phyloP scores from a whole-genome alignment of 306 rosid species.

The Gastrolobium villosum region DNA sequence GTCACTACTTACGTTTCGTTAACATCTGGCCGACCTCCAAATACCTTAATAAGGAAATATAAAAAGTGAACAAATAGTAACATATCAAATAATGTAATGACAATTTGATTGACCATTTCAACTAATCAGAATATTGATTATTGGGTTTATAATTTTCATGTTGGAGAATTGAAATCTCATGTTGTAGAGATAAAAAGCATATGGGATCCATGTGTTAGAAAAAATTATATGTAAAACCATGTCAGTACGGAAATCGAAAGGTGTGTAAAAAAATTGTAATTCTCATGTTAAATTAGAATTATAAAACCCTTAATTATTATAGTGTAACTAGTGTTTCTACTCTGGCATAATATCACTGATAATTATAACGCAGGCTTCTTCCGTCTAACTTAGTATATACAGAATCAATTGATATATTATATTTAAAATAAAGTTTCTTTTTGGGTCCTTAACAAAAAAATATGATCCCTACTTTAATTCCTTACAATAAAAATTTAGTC shows the following conservation, averaged over 20 bases:
- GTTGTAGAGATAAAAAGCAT: no score
- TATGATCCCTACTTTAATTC: no score
- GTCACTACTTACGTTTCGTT: slow-evolving; percentile 35
- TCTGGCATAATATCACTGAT: slow-evolving; percentile 9
- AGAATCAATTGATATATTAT: neutral
- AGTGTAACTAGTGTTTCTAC: neutral
- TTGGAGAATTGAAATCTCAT: no score
- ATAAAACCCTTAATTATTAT: no score
- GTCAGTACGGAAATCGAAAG: no score
- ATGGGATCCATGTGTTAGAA: no score
- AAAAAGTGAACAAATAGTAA: neutral
- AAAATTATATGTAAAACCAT: no score
- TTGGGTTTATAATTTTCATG: no score
- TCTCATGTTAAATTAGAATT: no score
- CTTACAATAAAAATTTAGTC: neutral
- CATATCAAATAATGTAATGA: slow-evolving; percentile 43
- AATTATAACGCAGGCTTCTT: neutral
- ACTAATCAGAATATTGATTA: slow-evolving; percentile 31
- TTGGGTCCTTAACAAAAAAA: no score
- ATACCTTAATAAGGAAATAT: slow-evolving; percentile 19
- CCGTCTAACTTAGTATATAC: slow-evolving; percentile 12
- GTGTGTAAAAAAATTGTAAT: no score
- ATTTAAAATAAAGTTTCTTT: no score
- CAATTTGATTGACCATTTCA: slow-evolving; percentile 37
- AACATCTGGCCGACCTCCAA: slow-evolving; percentile 64